These are phyloP conservation scores for Xylariaceae sp. DNA, from an alignment of 2,329 filamentous ascomycete species.

Conservation along the genomic window DNA sequence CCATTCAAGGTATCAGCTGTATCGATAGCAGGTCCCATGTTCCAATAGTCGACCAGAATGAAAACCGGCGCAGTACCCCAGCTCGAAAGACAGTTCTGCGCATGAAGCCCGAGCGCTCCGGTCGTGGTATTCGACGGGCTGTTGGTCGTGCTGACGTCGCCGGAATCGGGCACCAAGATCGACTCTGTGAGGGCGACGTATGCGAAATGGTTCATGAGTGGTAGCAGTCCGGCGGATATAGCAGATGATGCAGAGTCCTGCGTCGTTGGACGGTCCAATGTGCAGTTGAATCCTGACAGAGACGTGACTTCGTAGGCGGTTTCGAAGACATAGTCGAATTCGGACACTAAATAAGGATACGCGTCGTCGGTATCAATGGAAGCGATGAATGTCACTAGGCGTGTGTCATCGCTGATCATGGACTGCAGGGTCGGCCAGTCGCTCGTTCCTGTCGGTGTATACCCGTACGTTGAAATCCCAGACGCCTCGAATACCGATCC, in stretches of 20 bases:
- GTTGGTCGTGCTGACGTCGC: slow-evolving; percentile 63
- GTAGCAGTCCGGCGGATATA: slow-evolving; percentile 58
- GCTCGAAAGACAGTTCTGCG: slow-evolving; percentile 50
- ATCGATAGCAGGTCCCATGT: slow-evolving; percentile 66
- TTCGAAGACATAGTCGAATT: slow-evolving; percentile 69
- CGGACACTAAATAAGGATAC: slow-evolving; percentile 60
- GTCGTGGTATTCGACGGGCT: slow-evolving; percentile 50
- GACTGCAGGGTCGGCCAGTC: slow-evolving; percentile 67
- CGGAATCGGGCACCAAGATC: slow-evolving; percentile 61
- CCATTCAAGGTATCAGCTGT: slow-evolving; percentile 69
- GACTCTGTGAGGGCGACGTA: slow-evolving; percentile 54
- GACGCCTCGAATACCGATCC: slow-evolving; percentile 52
- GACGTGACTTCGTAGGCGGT: slow-evolving; percentile 65
- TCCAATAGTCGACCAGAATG: slow-evolving; percentile 77
- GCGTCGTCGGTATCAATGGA: slow-evolving; percentile 40
- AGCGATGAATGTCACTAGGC: slow-evolving; percentile 71
- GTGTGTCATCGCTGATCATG: slow-evolving; percentile 60
- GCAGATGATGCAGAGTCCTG: slow-evolving; percentile 51
- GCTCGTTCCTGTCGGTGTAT: slow-evolving; percentile 45
- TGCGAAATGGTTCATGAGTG: slow-evolving; percentile 79
- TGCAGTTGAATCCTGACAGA: slow-evolving; percentile 68
- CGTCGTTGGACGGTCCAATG: slow-evolving; percentile 60
- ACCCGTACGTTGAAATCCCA: slow-evolving; percentile 57
- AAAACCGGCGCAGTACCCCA: slow-evolving; percentile 69
- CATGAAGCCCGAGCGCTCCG: slow-evolving; percentile 56